phyloP scores from a whole-genome alignment of 169 alveolate genomes.

The Plasmodium gaboni region DNA sequence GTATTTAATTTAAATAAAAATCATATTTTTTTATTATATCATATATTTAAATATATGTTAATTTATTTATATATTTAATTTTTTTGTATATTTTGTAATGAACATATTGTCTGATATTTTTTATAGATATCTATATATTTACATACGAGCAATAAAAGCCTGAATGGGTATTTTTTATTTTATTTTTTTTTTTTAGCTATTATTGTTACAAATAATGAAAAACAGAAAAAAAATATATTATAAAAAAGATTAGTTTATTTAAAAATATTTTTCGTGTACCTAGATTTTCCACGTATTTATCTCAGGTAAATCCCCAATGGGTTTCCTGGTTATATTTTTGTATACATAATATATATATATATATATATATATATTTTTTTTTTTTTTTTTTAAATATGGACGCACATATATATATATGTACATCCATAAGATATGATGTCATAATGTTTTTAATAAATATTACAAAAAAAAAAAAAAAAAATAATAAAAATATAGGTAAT shows the following conservation, averaged over 20 bases:
- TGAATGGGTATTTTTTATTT: too few relatives aligned
- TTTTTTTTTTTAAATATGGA: conserved; percentile 1
- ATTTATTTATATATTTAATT: not conserved
- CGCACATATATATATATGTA: not conserved
- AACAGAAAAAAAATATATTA: not conserved
- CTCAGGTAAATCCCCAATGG: conserved; percentile 9
- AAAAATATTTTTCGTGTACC: conserved; percentile 11
- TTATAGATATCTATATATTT: too few relatives aligned
- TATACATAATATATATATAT: not conserved
- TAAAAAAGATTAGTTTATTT: conserved; percentile 3
- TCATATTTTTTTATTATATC: too few relatives aligned
- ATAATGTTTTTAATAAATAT: not conserved
- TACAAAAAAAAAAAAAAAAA: not conserved
- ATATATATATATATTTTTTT: not conserved
- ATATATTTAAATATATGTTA: too few relatives aligned
- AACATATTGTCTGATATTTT: too few relatives aligned
- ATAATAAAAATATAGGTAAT: not conserved
- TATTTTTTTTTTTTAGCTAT: too few relatives aligned
- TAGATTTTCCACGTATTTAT: conserved; percentile 17
- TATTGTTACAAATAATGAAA: not conserved
- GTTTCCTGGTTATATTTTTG: conserved; percentile 25
- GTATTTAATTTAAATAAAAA: too few relatives aligned
- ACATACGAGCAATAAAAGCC: too few relatives aligned
- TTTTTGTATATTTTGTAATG: not conserved
- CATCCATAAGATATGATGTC: too few relatives aligned